These are phyloP conservation scores for Phaeosphaeriaceae sp. DNA, from an alignment of 2,329 filamentous ascomycete genomes.

Conservation along the genomic window DNA sequence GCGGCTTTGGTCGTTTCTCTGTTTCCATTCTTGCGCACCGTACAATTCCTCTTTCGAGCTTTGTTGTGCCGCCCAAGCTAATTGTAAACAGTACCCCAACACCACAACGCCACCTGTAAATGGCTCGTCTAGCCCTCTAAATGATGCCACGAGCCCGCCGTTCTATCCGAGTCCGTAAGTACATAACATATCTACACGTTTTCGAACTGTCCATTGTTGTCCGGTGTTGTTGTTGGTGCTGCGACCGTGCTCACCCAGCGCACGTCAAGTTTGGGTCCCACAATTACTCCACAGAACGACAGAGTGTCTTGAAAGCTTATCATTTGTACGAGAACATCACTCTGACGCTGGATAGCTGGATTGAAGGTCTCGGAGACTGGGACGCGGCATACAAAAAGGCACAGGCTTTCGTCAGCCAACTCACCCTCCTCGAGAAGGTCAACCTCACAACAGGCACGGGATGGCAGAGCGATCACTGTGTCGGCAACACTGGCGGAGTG, in stretches of 20 bases:
- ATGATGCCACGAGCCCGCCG: slow-evolving; percentile 62
- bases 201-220: background rate
- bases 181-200: background rate
- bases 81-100: slow-evolving; percentile 41
- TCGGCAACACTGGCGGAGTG: slow-evolving; percentile 75
- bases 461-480: slow-evolving; percentile 61
- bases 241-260: background rate
- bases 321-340: background rate
- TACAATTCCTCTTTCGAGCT: slow-evolving; percentile 20
- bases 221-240: slow-evolving; percentile 2
- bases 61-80: slow-evolving; percentile 33
- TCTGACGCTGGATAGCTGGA: slow-evolving; percentile 63
- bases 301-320: background rate
- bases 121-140: slow-evolving; percentile 25
- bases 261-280: background rate
- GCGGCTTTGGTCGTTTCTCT: slow-evolving; percentile 32
- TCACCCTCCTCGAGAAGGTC: slow-evolving; percentile 89
- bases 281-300: background rate
- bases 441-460: slow-evolving; percentile 92
- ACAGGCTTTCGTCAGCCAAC: slow-evolving; percentile 77
- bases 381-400: slow-evolving; percentile 77
- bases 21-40: slow-evolving; percentile 41
- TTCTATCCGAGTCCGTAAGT: slow-evolving; percentile 77
- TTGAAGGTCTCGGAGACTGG: slow-evolving; percentile 76
- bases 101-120: slow-evolving; percentile 30